These are phyloP conservation scores for Nannochloropsis granulata DNA, from an alignment of 108 stramenopile species.

Conservation along the genomic window DNA sequence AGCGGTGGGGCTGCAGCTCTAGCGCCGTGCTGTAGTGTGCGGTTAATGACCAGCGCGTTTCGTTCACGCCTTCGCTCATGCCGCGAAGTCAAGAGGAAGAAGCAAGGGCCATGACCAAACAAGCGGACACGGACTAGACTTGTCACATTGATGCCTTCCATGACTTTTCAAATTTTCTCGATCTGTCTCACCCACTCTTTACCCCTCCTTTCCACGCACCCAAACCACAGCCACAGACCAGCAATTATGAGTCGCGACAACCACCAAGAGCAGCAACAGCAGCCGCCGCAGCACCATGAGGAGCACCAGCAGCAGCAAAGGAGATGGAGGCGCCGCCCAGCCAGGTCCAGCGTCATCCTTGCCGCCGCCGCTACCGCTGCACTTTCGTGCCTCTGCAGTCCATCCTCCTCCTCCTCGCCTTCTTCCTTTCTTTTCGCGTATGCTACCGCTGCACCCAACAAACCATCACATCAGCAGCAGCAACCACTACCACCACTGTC, in stretches of 20 bases:
- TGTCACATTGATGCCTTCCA: no score
- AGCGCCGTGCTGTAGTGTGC: no score
- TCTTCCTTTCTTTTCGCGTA: not conserved
- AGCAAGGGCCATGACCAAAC: no score
- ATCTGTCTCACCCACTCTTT: not conserved
- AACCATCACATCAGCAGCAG: not conserved
- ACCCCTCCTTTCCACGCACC: not conserved
- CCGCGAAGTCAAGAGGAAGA: no score
- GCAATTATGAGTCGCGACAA: no score
- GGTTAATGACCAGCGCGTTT: no score
- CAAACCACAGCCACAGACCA: not conserved
- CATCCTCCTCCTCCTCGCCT: not conserved
- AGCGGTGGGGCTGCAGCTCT: no score
- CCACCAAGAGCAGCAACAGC: no score
- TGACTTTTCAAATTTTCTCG: no score
- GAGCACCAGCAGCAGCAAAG: not conserved
- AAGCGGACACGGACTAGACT: no score
- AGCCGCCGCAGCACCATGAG: not conserved
- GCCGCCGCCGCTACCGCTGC: not conserved
- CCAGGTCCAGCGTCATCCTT: not conserved
- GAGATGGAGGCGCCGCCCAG: not conserved
- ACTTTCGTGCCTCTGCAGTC: not conserved
- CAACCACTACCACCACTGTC: not conserved
- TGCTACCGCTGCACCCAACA: no score
- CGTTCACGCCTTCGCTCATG: no score